Evolutionary conservation across 2,329 filamentous ascomycete species (phyloP).

Genomic region (Stemphylium lycopersici): DNA sequence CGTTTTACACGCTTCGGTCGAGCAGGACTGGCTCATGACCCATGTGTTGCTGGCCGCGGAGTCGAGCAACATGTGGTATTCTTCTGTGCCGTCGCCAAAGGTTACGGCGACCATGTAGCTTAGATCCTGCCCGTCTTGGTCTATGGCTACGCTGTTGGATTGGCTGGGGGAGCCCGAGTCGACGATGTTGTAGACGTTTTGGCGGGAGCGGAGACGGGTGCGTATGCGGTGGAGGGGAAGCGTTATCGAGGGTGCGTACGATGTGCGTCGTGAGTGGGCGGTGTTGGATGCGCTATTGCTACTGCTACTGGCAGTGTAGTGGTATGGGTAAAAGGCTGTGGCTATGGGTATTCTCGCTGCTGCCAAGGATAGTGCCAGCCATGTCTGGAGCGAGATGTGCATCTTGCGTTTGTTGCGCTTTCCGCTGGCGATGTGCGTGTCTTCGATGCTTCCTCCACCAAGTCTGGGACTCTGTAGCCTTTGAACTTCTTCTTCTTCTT

Average conservation of each 20-base stretch:
- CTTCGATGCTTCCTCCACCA: no score
- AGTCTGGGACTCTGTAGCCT: no score
- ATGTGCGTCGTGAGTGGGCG: constrained; percentile 8
- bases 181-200: constrained; percentile 57
- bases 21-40: constrained; percentile 78
- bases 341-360: constrained; percentile 34
- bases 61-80: constrained; percentile 62
- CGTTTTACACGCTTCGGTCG: constrained; percentile 66
- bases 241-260: constrained; percentile 17
- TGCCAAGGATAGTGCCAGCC: constrained; percentile 24
- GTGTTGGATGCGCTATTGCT: constrained; percentile 1
- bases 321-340: constrained; percentile 47
- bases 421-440: no score
- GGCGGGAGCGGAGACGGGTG: constrained; percentile 46
- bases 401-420: constrained; percentile 14
- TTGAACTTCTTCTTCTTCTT: no score
- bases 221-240: constrained; percentile 41
- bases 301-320: constrained; percentile 19
- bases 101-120: constrained; percentile 61
- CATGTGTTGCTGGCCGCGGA: constrained; percentile 72
- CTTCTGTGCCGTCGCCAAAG: constrained; percentile 57
- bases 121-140: constrained; percentile 61
- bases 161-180: constrained; percentile 38
- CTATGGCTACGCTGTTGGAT: constrained; percentile 57
- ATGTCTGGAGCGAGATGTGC: constrained; percentile 30